Conservation (phyloP, 345 rosid species). For the Tarenaya hassleriana region DNA sequence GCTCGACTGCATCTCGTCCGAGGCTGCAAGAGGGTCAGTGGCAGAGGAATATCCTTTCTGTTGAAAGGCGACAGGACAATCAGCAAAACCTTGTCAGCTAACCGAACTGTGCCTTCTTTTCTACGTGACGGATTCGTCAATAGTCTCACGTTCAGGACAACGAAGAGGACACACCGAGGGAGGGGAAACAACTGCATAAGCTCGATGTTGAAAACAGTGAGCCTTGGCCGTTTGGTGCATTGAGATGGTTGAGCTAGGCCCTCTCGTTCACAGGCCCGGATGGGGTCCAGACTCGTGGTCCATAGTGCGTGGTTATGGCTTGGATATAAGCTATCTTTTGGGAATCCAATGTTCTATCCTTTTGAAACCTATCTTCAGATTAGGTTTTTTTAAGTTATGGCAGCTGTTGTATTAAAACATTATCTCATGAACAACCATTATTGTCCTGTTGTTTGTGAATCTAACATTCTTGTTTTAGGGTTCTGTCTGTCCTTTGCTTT, state of each 20-base stretch:
- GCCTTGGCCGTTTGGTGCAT: conserved; percentile 36
- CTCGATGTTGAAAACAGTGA: conserved; percentile 56
- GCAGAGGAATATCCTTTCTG: conserved; percentile 49
- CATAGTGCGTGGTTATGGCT: conserved; percentile 21
- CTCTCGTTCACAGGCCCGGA: conserved; percentile 52
- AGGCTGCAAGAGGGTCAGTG: conserved; percentile 62
- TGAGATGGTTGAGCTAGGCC: conserved; percentile 38
- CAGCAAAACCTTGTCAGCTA: conserved; percentile 40
- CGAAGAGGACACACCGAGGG: conserved; percentile 29
- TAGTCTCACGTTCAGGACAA: conserved; percentile 38
- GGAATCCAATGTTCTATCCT: too few species aligned
- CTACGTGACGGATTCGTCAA: conserved; percentile 43
- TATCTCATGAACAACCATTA: too few species aligned
- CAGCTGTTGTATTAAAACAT: too few species aligned
- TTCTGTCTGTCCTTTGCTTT: too few species aligned
- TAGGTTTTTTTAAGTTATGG: too few species aligned
- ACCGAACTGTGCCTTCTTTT: conserved; percentile 54
- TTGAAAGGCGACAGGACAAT: conserved; percentile 40
- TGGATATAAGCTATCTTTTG: conserved; percentile 40
- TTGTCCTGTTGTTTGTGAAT: too few species aligned
- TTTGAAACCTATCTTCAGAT: too few species aligned
- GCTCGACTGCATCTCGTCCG: conserved; percentile 44
- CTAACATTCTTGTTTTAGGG: too few species aligned
- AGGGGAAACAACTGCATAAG: conserved; percentile 35
- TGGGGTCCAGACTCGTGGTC: conserved; percentile 34